Percentiles rank a stretch among this genome's conserved stretches.
Evolutionary conservation across 345 rosid genomes (phyloP).

Genomic region (Gossypium anomalum): DNA sequence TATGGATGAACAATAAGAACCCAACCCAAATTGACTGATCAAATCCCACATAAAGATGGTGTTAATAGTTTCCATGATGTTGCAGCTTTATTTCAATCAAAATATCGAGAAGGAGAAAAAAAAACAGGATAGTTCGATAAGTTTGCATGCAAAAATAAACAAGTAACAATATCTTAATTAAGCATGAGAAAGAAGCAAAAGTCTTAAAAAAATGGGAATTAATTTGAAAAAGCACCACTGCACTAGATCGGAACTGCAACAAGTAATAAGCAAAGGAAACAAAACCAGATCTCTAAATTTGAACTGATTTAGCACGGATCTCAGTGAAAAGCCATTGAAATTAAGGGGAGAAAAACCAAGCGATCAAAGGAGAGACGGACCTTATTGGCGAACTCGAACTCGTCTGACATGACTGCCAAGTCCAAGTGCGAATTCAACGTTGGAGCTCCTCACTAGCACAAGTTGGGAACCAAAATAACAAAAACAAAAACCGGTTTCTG

Average conservation of each 20-base stretch:
- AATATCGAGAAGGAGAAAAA: not conserved
- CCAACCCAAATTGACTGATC: not conserved
- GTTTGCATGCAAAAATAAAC: not conserved
- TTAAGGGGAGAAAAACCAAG: not conserved
- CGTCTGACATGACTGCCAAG: slow-evolving; percentile 23
- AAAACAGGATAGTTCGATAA: not conserved
- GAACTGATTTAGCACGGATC: slow-evolving; percentile 4
- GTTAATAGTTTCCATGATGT: not conserved
- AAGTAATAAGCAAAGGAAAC: not conserved
- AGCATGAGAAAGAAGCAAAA: not conserved
- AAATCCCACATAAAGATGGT: not conserved
- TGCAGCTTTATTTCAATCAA: not conserved
- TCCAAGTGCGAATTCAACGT: not conserved
- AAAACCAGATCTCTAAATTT: not conserved
- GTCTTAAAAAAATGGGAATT: not conserved
- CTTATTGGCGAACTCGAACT: slow-evolving; percentile 22
- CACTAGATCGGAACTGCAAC: slow-evolving; percentile 1
- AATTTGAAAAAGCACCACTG: not conserved
- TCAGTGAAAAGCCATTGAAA: not conserved
- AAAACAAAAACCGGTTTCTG: not conserved
- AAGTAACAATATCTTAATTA: not conserved
- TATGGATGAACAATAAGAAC: not conserved
- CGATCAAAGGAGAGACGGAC: slow-evolving; percentile 16
- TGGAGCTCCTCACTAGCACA: slow-evolving; percentile 7
- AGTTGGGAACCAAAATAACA: not conserved